These are phyloP conservation scores for Brettanomyces bruxellensis DNA, from an alignment of 805 yeast genomes.

Conservation along the genomic window DNA sequence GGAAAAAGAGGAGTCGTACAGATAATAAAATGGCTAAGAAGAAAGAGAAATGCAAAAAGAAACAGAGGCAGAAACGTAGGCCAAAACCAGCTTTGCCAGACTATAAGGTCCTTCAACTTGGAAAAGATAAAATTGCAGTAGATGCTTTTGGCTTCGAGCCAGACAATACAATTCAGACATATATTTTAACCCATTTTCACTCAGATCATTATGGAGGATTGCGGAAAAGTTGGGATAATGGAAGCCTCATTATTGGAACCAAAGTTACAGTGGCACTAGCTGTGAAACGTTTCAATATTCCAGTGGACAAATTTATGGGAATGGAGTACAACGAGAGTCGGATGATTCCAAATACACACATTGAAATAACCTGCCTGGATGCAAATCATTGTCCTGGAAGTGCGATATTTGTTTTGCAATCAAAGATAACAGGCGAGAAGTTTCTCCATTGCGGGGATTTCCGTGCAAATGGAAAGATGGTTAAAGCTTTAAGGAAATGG, in stretches of 20 bases:
- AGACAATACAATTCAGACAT: slow-evolving; percentile 36
- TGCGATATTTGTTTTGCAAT: slow-evolving; percentile 65
- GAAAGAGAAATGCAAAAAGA: background rate
- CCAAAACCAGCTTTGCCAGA: slow-evolving; percentile 37
- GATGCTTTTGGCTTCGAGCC: slow-evolving; percentile 57
- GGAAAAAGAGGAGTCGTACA: background rate
- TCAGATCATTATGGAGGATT: slow-evolving; percentile 92
- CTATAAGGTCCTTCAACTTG: slow-evolving; percentile 43
- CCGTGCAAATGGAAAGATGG: slow-evolving; percentile 51
- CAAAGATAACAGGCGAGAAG: slow-evolving; percentile 19
- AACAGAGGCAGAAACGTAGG: slow-evolving; percentile 7
- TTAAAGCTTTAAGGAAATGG: slow-evolving; percentile 24
- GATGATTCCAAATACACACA: slow-evolving; percentile 30
- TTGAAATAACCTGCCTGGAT: slow-evolving; percentile 54
- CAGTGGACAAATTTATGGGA: slow-evolving; percentile 26
- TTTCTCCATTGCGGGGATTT: slow-evolving; percentile 91
- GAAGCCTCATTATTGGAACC: slow-evolving; percentile 59
- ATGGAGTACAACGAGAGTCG: slow-evolving; percentile 31
- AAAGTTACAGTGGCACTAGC: slow-evolving; percentile 56
- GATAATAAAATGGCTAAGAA: background rate
- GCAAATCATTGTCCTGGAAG: slow-evolving; percentile 99
- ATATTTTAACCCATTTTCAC: slow-evolving; percentile 79
- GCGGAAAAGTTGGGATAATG: slow-evolving; percentile 65
- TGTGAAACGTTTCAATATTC: slow-evolving; percentile 44
- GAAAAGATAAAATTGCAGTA: slow-evolving; percentile 35